Evolutionary conservation across 2,329 filamentous ascomycete species (phyloP).

Genomic region (Camillea tinctor): DNA sequence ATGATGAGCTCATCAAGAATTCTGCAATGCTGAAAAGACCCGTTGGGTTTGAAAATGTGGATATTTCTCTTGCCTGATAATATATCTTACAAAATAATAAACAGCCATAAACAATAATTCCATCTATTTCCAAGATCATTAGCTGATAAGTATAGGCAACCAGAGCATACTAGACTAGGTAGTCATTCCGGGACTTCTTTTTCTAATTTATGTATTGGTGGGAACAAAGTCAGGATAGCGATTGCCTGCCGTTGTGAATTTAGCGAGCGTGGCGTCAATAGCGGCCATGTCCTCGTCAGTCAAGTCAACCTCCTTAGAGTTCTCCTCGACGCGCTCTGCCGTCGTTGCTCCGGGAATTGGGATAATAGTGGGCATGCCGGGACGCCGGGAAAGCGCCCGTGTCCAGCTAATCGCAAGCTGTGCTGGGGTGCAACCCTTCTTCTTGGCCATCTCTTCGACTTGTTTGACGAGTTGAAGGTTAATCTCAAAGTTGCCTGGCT

Average conservation of each 20-base stretch:
- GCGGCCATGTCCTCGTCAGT: conserved; percentile 49
- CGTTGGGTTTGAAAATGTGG: conserved; percentile 28
- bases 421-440: conserved; percentile 58
- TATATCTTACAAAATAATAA: conserved; percentile 3
- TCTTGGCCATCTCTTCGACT: conserved; percentile 55
- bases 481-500: conserved; percentile 58
- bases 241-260: conserved; percentile 46
- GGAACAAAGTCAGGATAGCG: conserved; percentile 44
- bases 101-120: conserved; percentile 5
- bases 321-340: conserved; percentile 58
- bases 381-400: conserved; percentile 45
- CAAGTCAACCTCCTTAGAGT: conserved; percentile 50
- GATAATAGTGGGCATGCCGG: conserved; percentile 57
- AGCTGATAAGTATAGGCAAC: not conserved
- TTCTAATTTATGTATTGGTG: conserved; percentile 38
- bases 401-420: conserved; percentile 70
- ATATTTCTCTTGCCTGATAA: conserved; percentile 34
- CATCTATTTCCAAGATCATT: not conserved
- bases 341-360: conserved; percentile 66
- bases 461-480: conserved; percentile 62
- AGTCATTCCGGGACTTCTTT: not conserved
- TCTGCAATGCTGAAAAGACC: conserved; percentile 37
- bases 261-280: conserved; percentile 49
- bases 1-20: conserved; percentile 37
- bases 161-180: not conserved